These are phyloP conservation scores for Hypomontagnella monticulosa DNA, from an alignment of 495 filamentous ascomycete species.

Conservation along the genomic window DNA sequence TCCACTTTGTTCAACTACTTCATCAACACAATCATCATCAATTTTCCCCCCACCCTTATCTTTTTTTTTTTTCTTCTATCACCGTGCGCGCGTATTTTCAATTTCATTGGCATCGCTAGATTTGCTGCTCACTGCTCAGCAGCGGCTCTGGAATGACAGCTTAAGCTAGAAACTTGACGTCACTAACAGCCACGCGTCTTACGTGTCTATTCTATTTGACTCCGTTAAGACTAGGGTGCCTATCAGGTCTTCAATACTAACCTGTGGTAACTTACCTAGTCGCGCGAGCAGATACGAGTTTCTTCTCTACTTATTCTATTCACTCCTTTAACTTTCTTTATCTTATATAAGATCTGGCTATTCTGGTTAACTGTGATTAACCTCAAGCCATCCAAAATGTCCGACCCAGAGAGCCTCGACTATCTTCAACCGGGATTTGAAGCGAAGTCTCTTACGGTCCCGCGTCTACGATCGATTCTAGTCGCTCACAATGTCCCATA, in stretches of 20 bases:
- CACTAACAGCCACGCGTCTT: slow-evolving; percentile 1
- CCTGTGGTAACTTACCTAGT: background rate
- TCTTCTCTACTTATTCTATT: background rate
- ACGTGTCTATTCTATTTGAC: slow-evolving; percentile 15
- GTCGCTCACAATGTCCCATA: slow-evolving; percentile 86
- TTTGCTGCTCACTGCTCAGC: background rate
- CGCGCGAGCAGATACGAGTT: slow-evolving; percentile 1
- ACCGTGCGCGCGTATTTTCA: slow-evolving; percentile 1
- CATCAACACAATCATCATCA: slow-evolving; percentile 32
- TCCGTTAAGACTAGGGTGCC: slow-evolving; percentile 13
- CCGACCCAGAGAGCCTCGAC: slow-evolving; percentile 71
- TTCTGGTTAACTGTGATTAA: background rate
- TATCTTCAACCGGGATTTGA: slow-evolving; percentile 90
- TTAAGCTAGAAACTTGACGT: slow-evolving; percentile 5
- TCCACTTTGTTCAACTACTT: slow-evolving; percentile 33
- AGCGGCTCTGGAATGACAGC: background rate
- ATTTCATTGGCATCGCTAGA: slow-evolving; percentile 11
- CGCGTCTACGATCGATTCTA: slow-evolving; percentile 86
- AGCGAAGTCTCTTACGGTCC: slow-evolving; percentile 80
- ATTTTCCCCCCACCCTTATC: slow-evolving; percentile 8
- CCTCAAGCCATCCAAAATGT: slow-evolving; percentile 60
- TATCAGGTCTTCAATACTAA: slow-evolving; percentile 11
- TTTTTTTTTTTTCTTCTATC: slow-evolving; percentile 19
- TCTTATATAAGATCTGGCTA: background rate
- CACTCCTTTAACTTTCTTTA: background rate